A percentile compares a stretch with the other conserved stretches of the same genome.
These are phyloP conservation scores for Mangifera indica DNA, from an alignment of 345 rosid species.

Conservation along the genomic window DNA sequence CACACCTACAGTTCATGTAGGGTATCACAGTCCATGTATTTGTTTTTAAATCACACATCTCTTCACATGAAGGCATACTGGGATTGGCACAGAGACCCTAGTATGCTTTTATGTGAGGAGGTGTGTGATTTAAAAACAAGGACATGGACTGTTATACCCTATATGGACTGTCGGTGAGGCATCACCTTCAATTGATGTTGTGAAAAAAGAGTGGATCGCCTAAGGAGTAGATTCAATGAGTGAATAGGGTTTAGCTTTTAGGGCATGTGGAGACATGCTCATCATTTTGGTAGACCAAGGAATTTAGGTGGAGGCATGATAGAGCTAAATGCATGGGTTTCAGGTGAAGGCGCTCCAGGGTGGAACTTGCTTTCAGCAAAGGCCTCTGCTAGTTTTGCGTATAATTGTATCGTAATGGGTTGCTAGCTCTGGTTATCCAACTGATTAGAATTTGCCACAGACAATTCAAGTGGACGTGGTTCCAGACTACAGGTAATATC, in stretches of 20 bases:
- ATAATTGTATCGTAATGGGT: slow-evolving; percentile 82
- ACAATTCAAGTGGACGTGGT: slow-evolving; percentile 24
- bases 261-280: slow-evolving; percentile 67
- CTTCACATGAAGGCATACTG: slow-evolving; percentile 55
- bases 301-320: slow-evolving; percentile 43
- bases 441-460: slow-evolving; percentile 15
- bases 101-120: slow-evolving; percentile 53
- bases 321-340: slow-evolving; percentile 74
- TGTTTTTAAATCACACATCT: slow-evolving; percentile 59
- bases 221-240: slow-evolving; percentile 48
- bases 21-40: slow-evolving; percentile 61
- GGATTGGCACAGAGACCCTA: slow-evolving; percentile 44
- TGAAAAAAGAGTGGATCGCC: slow-evolving; percentile 62
- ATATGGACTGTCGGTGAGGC: slow-evolving; percentile 58
- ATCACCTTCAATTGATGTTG: slow-evolving; percentile 79
- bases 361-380: slow-evolving; percentile 65
- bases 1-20: slow-evolving; percentile 47
- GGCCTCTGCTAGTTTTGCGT: slow-evolving; percentile 57
- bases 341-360: slow-evolving; percentile 50
- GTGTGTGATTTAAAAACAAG: slow-evolving; percentile 55
- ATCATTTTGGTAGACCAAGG: slow-evolving; percentile 65
- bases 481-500: slow-evolving; percentile 30
- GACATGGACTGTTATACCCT: slow-evolving; percentile 60
- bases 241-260: slow-evolving; percentile 88
- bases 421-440: slow-evolving; percentile 27